Evolutionary conservation across 306 rosid species (phyloP), one percentile per base, ranked within the genome.

Genomic region (Dalbergia oliveri): DNA sequence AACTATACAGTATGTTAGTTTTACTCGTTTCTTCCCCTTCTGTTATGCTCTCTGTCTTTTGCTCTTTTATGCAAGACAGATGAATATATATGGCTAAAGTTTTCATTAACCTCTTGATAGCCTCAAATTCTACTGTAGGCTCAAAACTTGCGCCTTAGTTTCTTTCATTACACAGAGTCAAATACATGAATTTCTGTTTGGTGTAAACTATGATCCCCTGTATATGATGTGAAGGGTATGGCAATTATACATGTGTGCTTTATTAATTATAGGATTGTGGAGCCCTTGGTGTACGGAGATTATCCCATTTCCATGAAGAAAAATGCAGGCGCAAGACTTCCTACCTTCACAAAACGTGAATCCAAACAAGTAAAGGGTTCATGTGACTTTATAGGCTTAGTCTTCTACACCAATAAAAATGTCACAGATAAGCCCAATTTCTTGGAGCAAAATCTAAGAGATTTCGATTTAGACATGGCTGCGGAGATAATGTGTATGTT

Each of bases 231-330:
- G 59, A 57, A 58, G 50, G 43, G 26, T 26, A 14, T 31, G 39
- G 50, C 45, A 11, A 4, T 60, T 7, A 26, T 37, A 13, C 11
- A 21, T 21, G 18, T 33, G 1, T 39, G 13, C 21, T 49, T 73
- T 43, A 6, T 62, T 75, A 26, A 26, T 21, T n/a, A 13, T 66
- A 88, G 92, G 89, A 9, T 88, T 47, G 56, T 90, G 13, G 82
- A 84, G 57, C 94, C 92, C 11, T 75, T 86, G 65, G 79, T 81
- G 66, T 79, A 63, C 18, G 90, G 92, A 61, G 92, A 86, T 49
- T 88, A 88, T 77, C 91, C 90, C n/a, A 49, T 37, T 61, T 12
- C 19, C 4, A 83, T 90, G 90, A 90, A 83, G 81, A 58, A 54
- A 82, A 80, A 8, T 63, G 86, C 41, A 33, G 53, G 86, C 21